A percentile compares a stretch with the other conserved stretches of the same genome.
phyloP scores from a whole-genome alignment of 1,139 yeast species.

The Debaryomyces sp. region DNA sequence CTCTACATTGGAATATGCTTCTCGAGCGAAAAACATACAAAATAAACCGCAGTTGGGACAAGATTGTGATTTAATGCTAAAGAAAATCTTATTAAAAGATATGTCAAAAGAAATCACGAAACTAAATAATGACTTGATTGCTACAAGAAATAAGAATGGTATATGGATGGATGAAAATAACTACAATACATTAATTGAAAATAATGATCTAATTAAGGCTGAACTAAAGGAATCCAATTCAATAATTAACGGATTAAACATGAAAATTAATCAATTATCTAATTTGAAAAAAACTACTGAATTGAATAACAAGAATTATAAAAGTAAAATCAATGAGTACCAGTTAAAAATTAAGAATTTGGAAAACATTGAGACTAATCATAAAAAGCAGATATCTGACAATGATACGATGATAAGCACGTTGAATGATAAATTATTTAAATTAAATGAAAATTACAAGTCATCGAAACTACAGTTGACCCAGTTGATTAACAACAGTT shows the following conservation, averaged over 20 bases:
- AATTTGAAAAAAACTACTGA: conserved; percentile 7
- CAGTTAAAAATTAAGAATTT: conserved; percentile 11
- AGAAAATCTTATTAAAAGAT: conserved; percentile 60
- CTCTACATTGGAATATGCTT: conserved; percentile 84
- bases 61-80: conserved; percentile 57
- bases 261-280: conserved; percentile 14
- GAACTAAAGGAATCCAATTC: conserved; percentile 24
- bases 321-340: conserved; percentile 12
- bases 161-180: conserved; percentile 61
- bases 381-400: conserved; percentile 10
- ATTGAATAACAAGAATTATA: conserved; percentile 7
- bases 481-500: conserved; percentile 10
- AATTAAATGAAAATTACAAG: conserved; percentile 13
- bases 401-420: conserved; percentile 7
- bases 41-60: conserved; percentile 66
- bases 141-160: conserved; percentile 66
- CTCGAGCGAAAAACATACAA: conserved; percentile 75
- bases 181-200: conserved; percentile 50
- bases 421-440: conserved; percentile 8
- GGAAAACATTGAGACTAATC: conserved; percentile 9
- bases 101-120: conserved; percentile 59
- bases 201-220: conserved; percentile 28
- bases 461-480: conserved; percentile 12
- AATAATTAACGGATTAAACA: conserved; percentile 15
- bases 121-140: conserved; percentile 58